Conservation (phyloP, 2,329 filamentous ascomycete species). For the Fusarium sacchari region DNA sequence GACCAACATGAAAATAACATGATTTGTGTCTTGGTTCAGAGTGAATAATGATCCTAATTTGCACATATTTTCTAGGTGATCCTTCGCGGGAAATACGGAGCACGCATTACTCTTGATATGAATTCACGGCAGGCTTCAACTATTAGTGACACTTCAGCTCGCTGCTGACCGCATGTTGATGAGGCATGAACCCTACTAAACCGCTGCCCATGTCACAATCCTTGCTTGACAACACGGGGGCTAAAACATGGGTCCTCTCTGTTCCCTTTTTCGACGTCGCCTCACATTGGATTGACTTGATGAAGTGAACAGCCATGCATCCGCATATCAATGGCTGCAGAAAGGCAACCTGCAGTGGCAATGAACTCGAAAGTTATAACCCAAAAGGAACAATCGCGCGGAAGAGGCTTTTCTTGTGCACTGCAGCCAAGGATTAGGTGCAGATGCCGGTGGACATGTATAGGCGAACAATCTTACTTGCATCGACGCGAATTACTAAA, state of each 20-base stretch:
- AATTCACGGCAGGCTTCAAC: not conserved
- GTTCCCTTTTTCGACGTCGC: slow-evolving; percentile 1
- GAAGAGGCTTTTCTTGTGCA: not conserved
- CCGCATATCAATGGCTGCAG: not conserved
- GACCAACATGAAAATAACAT: not conserved
- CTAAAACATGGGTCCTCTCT: slow-evolving; percentile 15
- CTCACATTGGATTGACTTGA: slow-evolving; percentile 7
- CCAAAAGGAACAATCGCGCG: not conserved
- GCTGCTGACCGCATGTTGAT: slow-evolving; percentile 33
- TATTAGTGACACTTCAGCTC: slow-evolving; percentile 14
- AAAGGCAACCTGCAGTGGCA: not conserved
- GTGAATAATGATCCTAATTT: not conserved
- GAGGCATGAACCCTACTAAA: slow-evolving; percentile 23
- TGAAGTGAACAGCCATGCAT: not conserved
- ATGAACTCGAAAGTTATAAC: slow-evolving; percentile 4
- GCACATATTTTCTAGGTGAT: not conserved
- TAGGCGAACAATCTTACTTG: slow-evolving; percentile 20
- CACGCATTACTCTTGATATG: not conserved
- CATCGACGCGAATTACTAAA: slow-evolving; percentile 24
- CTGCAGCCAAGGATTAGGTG: not conserved
- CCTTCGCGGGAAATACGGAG: not conserved
- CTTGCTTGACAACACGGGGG: slow-evolving; percentile 14
- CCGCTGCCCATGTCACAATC: slow-evolving; percentile 10
- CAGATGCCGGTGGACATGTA: not conserved
- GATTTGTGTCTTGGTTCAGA: not conserved